Evolutionary conservation across 768 basidiomycete genomes (phyloP).

Genomic region (Amanita rubescens): DNA sequence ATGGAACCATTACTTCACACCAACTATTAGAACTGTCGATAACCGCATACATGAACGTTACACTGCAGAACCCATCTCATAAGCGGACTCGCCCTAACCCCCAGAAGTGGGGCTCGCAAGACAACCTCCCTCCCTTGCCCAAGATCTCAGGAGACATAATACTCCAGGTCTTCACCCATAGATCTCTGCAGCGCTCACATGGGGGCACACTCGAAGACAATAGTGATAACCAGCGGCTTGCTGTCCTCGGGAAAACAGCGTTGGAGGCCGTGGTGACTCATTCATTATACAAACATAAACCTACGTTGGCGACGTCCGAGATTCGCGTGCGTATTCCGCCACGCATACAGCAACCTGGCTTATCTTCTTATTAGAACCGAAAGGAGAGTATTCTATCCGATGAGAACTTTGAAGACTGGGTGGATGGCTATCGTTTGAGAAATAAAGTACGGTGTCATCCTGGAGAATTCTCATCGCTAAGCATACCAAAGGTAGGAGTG

Average conservation of each 20-base stretch:
- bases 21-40: neutral
- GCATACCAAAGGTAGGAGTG: slow-evolving; percentile 32
- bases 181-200: slow-evolving; percentile 42
- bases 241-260: slow-evolving; percentile 40
- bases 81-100: slow-evolving; percentile 3
- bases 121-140: slow-evolving; percentile 35
- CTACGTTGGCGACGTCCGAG: slow-evolving; percentile 39
- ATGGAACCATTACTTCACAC: slow-evolving; percentile 3
- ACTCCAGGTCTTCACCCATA: slow-evolving; percentile 66
- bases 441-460: slow-evolving; percentile 42
- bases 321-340: slow-evolving; percentile 40
- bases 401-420: slow-evolving; percentile 41
- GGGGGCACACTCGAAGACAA: slow-evolving; percentile 29
- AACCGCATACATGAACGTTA: slow-evolving; percentile 3
- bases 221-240: slow-evolving; percentile 51
- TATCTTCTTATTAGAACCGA: slow-evolving; percentile 17
- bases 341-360: slow-evolving; percentile 5
- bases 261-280: slow-evolving; percentile 41
- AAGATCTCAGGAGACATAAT: slow-evolving; percentile 42
- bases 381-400: slow-evolving; percentile 31
- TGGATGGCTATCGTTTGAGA: slow-evolving; percentile 37
- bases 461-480: slow-evolving; percentile 26
- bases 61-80: neutral
- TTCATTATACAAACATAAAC: slow-evolving; percentile 41
- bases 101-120: slow-evolving; percentile 6